Evolutionary conservation across 23 red algal genomes (phyloP).

Genomic region (Gracilaria gracilis): DNA sequence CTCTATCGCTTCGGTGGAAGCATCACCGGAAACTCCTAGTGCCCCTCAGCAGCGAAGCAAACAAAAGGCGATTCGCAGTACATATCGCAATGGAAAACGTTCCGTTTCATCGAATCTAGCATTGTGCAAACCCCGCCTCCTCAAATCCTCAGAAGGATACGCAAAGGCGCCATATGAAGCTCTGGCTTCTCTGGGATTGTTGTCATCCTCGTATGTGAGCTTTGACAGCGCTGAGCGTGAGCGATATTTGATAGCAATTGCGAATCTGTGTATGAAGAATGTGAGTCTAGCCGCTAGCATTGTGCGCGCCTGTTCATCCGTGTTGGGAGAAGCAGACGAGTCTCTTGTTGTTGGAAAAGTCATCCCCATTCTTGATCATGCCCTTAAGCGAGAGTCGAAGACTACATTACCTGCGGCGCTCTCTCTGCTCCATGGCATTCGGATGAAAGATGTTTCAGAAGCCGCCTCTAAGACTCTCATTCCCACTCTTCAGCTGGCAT

Average conservation of each 20-base stretch:
- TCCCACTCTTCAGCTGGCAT: conserved; percentile 18
- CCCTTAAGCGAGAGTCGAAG: conserved; percentile 38
- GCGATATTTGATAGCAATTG: conserved; percentile 5
- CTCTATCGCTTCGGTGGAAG: conserved; percentile 31
- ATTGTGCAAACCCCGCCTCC: neutral
- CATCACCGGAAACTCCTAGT: neutral
- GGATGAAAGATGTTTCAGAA: conserved; percentile 13
- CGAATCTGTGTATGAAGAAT: conserved; percentile 49
- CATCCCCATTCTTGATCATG: conserved; percentile 43
- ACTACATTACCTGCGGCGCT: conserved; percentile 38
- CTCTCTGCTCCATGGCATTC: conserved; percentile 32
- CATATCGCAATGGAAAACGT: neutral
- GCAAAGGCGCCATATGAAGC: conserved; percentile 27
- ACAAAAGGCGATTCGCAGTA: conserved; percentile 25
- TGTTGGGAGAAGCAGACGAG: neutral
- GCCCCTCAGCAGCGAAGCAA: conserved; percentile 23
- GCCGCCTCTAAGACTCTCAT: neutral
- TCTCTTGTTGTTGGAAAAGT: neutral
- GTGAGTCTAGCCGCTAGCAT: neutral
- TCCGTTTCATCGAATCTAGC: neutral
- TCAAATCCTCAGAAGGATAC: conserved; percentile 9
- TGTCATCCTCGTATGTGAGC: neutral
- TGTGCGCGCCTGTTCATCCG: conserved; percentile 4
- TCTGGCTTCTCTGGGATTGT: conserved; percentile 49
- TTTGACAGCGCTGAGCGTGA: neutral